These are phyloP conservation scores for Viola odorata DNA, from an alignment of 345 rosid genomes.

Conservation along the genomic window DNA sequence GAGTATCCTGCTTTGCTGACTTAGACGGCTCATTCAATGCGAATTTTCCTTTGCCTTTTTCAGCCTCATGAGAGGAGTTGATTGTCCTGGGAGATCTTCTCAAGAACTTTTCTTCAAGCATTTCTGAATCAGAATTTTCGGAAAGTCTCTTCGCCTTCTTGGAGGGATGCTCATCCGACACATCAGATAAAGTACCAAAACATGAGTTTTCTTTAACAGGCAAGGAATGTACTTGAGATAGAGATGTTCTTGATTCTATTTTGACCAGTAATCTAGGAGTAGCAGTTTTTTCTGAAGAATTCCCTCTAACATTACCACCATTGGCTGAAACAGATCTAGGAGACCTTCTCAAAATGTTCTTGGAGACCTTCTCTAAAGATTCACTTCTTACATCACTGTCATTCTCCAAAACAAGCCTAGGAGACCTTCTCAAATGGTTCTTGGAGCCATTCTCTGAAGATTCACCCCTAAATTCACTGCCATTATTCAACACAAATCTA, in stretches of 20 bases:
- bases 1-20: constrained; percentile 18
- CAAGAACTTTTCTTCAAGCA: constrained; percentile 20
- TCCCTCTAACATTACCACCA: constrained; percentile 19
- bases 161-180: constrained; percentile 24
- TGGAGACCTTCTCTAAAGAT: no score
- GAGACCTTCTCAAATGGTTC: no score
- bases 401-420: no score
- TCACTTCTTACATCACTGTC: no score
- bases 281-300: constrained; percentile 10
- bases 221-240: no score
- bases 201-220: constrained; percentile 8
- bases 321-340: constrained; percentile 24
- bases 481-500: no score
- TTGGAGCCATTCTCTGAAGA: no score
- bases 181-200: constrained; percentile 14
- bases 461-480: no score
- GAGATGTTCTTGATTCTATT: no score
- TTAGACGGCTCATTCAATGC: neutral
- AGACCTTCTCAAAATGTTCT: constrained; percentile 14
- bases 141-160: constrained; percentile 26
- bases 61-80: constrained; percentile 12
- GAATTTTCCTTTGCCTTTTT: constrained; percentile 3
- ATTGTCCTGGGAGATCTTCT: constrained; percentile 14
- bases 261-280: no score
- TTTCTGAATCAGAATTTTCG: constrained; percentile 22